Conservation (phyloP, 2,329 filamentous ascomycete genomes). For the Monosporascus sp. region DNA sequence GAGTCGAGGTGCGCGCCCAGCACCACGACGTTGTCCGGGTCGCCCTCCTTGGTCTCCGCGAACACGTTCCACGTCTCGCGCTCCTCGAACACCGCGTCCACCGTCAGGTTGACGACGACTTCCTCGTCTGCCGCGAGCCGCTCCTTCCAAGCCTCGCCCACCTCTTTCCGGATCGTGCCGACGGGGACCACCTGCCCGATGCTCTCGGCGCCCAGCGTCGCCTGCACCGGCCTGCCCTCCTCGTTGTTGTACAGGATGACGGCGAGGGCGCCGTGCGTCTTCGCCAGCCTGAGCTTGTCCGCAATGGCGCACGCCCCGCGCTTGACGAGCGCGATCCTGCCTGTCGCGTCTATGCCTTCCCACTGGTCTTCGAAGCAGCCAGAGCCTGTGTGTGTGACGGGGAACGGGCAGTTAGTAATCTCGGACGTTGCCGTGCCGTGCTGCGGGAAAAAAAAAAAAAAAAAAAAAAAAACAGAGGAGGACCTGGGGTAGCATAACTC, state of each 20-base stretch:
- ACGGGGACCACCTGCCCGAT: conserved; percentile 31
- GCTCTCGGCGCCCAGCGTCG: conserved; percentile 47
- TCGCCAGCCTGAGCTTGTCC: conserved; percentile 40
- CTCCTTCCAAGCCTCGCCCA: conserved; percentile 31
- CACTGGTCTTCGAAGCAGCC: conserved; percentile 40
- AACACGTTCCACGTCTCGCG: conserved; percentile 38
- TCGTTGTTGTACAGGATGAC: conserved; percentile 60
- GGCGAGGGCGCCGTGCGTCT: conserved; percentile 35
- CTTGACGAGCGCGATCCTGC: conserved; percentile 42
- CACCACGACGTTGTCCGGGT: conserved; percentile 37
- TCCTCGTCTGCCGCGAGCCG: conserved; percentile 29
- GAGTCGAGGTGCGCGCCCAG: conserved; percentile 38
- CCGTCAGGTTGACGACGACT: conserved; percentile 29
- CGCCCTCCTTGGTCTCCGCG: conserved; percentile 38
- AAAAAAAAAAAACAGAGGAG: too few relatives aligned
- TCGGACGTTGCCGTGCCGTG: too few relatives aligned
- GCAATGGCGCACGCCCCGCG: conserved; percentile 38
- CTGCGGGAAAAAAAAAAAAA: too few relatives aligned
- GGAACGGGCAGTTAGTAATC: too few relatives aligned
- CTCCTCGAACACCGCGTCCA: conserved; percentile 33
- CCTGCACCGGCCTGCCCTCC: conserved; percentile 39
- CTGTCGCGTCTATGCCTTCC: conserved; percentile 37
- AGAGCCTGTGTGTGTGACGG: conserved; percentile 20
- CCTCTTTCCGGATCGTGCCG: conserved; percentile 30
- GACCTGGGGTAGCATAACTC: background rate